phyloP scores from a whole-genome alignment of 495 filamentous ascomycete species.

The Neurospora tetraspora region DNA sequence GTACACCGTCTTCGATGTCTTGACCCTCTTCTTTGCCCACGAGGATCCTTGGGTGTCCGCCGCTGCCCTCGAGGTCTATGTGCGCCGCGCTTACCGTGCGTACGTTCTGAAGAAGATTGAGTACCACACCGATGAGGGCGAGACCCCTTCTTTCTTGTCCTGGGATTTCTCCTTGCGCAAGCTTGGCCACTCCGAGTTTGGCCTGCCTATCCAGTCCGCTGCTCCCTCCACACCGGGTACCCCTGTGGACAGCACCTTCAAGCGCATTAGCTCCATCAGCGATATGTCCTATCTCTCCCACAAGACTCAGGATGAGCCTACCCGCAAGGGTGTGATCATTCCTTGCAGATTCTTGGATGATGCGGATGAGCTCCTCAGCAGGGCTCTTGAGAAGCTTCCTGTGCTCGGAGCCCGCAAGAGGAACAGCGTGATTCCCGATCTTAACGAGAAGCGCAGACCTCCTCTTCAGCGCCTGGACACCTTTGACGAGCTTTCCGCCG shows the following conservation, averaged over 20 bases:
- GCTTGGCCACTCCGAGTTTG: slow-evolving; percentile 81
- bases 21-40: slow-evolving; percentile 89
- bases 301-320: slow-evolving; percentile 58
- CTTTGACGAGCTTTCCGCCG: slow-evolving; percentile 73
- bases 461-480: slow-evolving; percentile 29
- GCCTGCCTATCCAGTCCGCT: slow-evolving; percentile 61
- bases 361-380: slow-evolving; percentile 70
- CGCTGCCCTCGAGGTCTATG: slow-evolving; percentile 90
- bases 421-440: slow-evolving; percentile 49
- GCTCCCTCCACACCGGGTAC: slow-evolving; percentile 80
- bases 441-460: slow-evolving; percentile 62
- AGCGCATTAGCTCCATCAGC: slow-evolving; percentile 84
- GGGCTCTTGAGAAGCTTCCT: slow-evolving; percentile 77
- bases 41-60: slow-evolving; percentile 90
- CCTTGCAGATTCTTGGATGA: slow-evolving; percentile 91
- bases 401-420: slow-evolving; percentile 30
- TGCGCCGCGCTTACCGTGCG: slow-evolving; percentile 92
- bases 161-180: slow-evolving; percentile 96
- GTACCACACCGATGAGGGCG: slow-evolving; percentile 66
- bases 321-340: slow-evolving; percentile 88
- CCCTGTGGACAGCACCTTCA: slow-evolving; percentile 58
- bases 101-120: slow-evolving; percentile 81
- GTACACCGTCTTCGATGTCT: slow-evolving; percentile 94
- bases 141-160: slow-evolving; percentile 71
- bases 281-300: slow-evolving; percentile 83